Conservation (phyloP, 352 stramenopile species). For the Globisporangium parvum region DNA sequence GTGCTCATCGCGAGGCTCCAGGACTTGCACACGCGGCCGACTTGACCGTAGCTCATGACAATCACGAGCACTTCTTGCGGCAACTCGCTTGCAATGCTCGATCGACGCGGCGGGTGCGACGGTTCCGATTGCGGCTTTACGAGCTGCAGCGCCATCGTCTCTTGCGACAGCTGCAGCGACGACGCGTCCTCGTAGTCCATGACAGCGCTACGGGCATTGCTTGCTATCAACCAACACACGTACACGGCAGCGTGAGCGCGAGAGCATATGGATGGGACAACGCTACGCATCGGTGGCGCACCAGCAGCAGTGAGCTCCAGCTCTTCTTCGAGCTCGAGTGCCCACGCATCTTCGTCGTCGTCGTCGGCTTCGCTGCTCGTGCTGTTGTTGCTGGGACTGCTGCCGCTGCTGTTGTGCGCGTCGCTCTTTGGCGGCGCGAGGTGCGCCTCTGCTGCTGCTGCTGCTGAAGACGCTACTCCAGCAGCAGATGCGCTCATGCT, state of each 20-base stretch:
- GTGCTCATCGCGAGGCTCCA: constrained; percentile 73
- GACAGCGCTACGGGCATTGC: too few relatives aligned
- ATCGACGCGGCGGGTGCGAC: neutral
- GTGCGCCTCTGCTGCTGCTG: neutral
- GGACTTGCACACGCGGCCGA: constrained; percentile 73
- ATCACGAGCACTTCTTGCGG: constrained; percentile 70
- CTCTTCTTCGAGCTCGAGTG: constrained; percentile 65
- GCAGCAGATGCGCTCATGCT: too few relatives aligned
- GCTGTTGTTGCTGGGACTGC: constrained; percentile 4
- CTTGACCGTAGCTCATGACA: constrained; percentile 60
- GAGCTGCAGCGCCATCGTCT: constrained; percentile 15
- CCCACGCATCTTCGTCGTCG: constrained; percentile 44
- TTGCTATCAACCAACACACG: neutral
- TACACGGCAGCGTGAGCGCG: neutral
- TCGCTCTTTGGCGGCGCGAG: neutral
- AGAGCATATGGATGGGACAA: neutral
- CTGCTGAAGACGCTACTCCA: neutral
- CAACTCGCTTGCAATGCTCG: constrained; percentile 36
- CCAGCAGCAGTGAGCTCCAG: constrained; percentile 31
- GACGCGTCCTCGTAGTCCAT: constrained; percentile 1
- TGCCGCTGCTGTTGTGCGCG: neutral
- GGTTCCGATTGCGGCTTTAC: neutral
- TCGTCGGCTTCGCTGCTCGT: constrained; percentile 12
- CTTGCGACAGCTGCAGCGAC: constrained; percentile 12
- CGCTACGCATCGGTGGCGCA: too few relatives aligned